Evolutionary conservation across 768 basidiomycete species (phyloP), one percentile per base, ranked within the genome.

Genomic region (Lactarius hengduanensis): DNA sequence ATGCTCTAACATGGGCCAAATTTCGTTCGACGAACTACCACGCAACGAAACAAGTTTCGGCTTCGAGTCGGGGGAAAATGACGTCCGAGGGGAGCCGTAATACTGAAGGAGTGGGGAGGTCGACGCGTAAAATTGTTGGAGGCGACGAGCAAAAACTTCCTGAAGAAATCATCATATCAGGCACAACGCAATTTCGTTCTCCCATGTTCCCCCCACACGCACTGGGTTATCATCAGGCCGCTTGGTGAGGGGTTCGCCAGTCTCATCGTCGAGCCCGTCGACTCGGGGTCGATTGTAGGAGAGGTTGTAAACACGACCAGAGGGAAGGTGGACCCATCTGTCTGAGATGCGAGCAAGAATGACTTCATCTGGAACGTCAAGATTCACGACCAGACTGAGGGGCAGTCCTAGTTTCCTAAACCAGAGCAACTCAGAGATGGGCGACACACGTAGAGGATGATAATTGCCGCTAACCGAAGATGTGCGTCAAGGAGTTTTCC

Each of bases 171-270:
- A 20, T 18, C 34, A 66, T n/a, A 26, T 40, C 32, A 60, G 56
- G n/a, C 56, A 53, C 50, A 5, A 53, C 10, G 13, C 58, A 63
- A 60, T 50, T 26, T 72, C 59, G 10, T 59, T 11, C 43, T 62
- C 58, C 18, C 41, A 64, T 26, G 47, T 40, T 43, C 64, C 30
- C 36, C 45, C 9, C 61, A 59, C 28, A 80, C 88, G 60, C 73
- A 94, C 93, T 4, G 93, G 91, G 74, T 91, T 90, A 73, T 96
- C 94, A 73, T 96, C 94, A 18, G 92, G 90, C 32, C 94, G 83
- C 72, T 89, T 91, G n/a, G 82, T 86, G n/a, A 96, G 80, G 6
- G 88, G 86, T 73, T 96, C 94, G 30, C 92, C 93, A 0, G 94
- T 96, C 62, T 86, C 78, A 72, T 97, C 93, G 77, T 97, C 94